phyloP scores from a whole-genome alignment of 2,329 filamentous ascomycete species.

The Hypoxylon sp. region DNA sequence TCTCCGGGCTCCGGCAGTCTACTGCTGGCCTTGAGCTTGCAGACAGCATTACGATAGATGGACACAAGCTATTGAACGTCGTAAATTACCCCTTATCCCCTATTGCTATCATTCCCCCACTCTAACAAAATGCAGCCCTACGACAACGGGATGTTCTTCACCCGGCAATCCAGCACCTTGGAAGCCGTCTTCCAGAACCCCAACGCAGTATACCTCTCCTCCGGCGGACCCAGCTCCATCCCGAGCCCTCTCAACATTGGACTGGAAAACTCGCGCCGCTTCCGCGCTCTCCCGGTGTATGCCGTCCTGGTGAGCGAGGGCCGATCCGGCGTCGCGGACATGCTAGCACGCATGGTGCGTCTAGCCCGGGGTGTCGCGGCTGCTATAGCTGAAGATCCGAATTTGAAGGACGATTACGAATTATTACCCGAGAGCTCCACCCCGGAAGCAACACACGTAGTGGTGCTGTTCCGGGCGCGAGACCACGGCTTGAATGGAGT shows the following conservation, averaged over 20 bases:
- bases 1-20: constrained; percentile 64
- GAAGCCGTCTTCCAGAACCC: constrained; percentile 82
- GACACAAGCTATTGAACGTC: constrained; percentile 93
- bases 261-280: constrained; percentile 91
- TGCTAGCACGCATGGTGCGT: constrained; percentile 80
- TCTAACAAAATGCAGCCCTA: constrained; percentile 72
- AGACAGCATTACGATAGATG: constrained; percentile 89
- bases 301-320: constrained; percentile 84
- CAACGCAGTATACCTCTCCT: constrained; percentile 83
- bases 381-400: constrained; percentile 63
- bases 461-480: constrained; percentile 84
- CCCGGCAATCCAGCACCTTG: constrained; percentile 71
- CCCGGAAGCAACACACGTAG: constrained; percentile 72
- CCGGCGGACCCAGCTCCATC: constrained; percentile 61
- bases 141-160: constrained; percentile 92
- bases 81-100: constrained; percentile 60
- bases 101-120: background rate
- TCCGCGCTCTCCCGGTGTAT: constrained; percentile 92
- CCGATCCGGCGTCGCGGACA: constrained; percentile 73
- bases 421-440: constrained; percentile 53
- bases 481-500: constrained; percentile 73
- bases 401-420: constrained; percentile 41
- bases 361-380: constrained; percentile 77
- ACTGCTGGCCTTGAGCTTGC: constrained; percentile 81
- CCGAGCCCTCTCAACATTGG: constrained; percentile 89